Percentiles rank a stretch among this genome's conserved stretches.
phyloP scores from a whole-genome alignment of 2,329 filamentous ascomycete species.

The Byssoonygena ceratinophila region DNA sequence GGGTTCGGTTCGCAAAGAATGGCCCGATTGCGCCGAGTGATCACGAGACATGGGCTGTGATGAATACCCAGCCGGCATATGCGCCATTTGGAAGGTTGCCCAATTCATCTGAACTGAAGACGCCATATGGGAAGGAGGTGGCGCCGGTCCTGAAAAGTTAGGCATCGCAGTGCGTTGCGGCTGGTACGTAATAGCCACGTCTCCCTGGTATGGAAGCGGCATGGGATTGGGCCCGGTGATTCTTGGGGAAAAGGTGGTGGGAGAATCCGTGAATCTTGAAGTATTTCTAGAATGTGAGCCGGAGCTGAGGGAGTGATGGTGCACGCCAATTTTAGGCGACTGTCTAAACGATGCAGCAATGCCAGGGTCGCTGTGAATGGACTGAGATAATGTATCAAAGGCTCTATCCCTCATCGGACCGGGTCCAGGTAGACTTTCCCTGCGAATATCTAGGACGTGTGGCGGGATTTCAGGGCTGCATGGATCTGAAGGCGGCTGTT shows the following conservation, averaged over 20 bases:
- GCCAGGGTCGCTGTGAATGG: constrained; percentile 14
- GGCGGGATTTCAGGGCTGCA: background rate
- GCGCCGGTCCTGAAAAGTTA: constrained; percentile 9
- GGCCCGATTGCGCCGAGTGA: constrained; percentile 20
- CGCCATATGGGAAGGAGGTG: constrained; percentile 1
- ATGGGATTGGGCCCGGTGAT: constrained; percentile 11
- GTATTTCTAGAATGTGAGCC: background rate
- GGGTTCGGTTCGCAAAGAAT: constrained; percentile 21
- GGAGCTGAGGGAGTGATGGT: background rate
- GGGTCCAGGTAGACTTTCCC: background rate
- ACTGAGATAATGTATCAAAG: constrained; percentile 8
- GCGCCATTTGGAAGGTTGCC: constrained; percentile 1
- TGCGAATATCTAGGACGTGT: background rate
- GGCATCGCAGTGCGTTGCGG: constrained; percentile 17
- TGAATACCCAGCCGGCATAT: constrained; percentile 20
- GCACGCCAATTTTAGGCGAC: background rate
- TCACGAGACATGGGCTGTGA: constrained; percentile 25
- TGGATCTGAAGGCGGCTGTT: background rate
- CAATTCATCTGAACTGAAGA: background rate
- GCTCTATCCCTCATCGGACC: background rate
- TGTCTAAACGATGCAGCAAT: background rate
- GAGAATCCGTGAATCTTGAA: constrained; percentile 4
- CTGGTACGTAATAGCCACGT: constrained; percentile 26
- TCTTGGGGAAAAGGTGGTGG: background rate
- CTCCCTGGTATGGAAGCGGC: constrained; percentile 27